Conservation (phyloP, 2,329 filamentous ascomycete species). For the Aspergillus bombycis region DNA sequence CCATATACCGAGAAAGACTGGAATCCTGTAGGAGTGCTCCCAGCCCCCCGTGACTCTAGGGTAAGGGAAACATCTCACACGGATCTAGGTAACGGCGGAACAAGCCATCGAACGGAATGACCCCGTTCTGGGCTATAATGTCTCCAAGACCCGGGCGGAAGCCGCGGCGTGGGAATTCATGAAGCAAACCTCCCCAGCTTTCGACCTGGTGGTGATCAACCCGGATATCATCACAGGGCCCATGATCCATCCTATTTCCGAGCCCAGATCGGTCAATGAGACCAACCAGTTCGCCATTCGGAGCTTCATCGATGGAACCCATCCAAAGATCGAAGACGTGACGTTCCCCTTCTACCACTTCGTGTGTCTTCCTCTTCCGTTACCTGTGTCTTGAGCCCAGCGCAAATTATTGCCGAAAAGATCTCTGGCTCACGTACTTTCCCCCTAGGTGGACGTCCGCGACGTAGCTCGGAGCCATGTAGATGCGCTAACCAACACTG, state of each 20-base stretch:
- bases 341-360: slow-evolving; percentile 24
- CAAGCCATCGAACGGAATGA: slow-evolving; percentile 21
- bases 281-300: slow-evolving; percentile 26
- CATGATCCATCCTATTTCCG: slow-evolving; percentile 24
- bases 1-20: slow-evolving; percentile 30
- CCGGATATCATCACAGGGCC: slow-evolving; percentile 28
- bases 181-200: slow-evolving; percentile 11
- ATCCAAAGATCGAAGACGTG: slow-evolving; percentile 21
- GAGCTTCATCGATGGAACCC: slow-evolving; percentile 27
- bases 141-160: slow-evolving; percentile 19
- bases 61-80: background rate
- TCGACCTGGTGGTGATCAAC: slow-evolving; percentile 22
- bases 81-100: slow-evolving; percentile 17
- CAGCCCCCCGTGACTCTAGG: background rate
- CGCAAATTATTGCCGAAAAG: background rate
- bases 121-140: slow-evolving; percentile 20
- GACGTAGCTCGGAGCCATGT: slow-evolving; percentile 18
- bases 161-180: slow-evolving; percentile 22
- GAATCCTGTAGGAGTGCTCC: slow-evolving; percentile 19
- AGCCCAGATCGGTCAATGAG: slow-evolving; percentile 23
- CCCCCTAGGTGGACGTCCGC: slow-evolving; percentile 17
- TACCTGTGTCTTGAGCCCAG: background rate
- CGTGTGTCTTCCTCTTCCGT: slow-evolving; percentile 5
- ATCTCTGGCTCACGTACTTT: background rate
- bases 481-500: slow-evolving; percentile 12